These are phyloP conservation scores for Symbiodinium pilosum DNA, from an alignment of 73 alveolate genomes.

Conservation along the genomic window DNA sequence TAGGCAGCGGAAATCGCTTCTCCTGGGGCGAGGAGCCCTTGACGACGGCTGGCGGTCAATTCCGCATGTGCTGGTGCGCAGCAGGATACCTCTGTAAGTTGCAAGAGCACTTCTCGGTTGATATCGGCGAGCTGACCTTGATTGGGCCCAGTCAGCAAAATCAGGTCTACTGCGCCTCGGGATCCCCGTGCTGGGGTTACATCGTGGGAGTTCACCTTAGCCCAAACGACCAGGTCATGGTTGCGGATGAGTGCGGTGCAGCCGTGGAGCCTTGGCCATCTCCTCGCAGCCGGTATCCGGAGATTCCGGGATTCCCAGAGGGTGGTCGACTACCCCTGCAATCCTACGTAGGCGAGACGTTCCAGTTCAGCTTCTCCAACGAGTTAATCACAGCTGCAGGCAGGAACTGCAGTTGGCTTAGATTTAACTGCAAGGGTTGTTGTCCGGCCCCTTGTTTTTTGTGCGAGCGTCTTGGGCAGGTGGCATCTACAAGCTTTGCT, in stretches of 20 bases:
- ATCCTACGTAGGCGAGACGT: constrained; percentile 33
- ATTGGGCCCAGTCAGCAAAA: not conserved
- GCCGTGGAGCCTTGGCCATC: constrained; percentile 40
- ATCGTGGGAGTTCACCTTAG: constrained; percentile 17
- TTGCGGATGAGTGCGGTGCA: constrained; percentile 57
- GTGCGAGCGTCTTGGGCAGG: not conserved
- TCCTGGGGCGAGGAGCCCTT: constrained; percentile 41
- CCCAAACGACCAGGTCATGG: constrained; percentile 54
- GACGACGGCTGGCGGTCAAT: constrained; percentile 40
- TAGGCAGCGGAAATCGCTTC: constrained; percentile 12
- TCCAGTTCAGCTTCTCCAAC: constrained; percentile 24
- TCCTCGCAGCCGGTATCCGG: constrained; percentile 81
- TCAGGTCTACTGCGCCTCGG: constrained; percentile 51
- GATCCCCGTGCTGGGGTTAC: constrained; percentile 60
- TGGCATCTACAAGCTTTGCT: constrained; percentile 44
- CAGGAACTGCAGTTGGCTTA: not conserved
- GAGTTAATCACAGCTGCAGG: constrained; percentile 86
- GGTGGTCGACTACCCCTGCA: constrained; percentile 7
- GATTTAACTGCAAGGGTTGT: not conserved
- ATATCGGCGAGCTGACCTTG: constrained; percentile 28
- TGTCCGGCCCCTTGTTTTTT: not conserved
- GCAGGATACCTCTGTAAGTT: not conserved
- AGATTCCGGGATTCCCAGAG: constrained; percentile 48
- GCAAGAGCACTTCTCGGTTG: constrained; percentile 12
- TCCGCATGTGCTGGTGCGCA: constrained; percentile 78